Evolutionary conservation across 208 protist species (phyloP), one percentile per base, ranked within the genome.

Genomic region (Vickermania spadyakhi): DNA sequence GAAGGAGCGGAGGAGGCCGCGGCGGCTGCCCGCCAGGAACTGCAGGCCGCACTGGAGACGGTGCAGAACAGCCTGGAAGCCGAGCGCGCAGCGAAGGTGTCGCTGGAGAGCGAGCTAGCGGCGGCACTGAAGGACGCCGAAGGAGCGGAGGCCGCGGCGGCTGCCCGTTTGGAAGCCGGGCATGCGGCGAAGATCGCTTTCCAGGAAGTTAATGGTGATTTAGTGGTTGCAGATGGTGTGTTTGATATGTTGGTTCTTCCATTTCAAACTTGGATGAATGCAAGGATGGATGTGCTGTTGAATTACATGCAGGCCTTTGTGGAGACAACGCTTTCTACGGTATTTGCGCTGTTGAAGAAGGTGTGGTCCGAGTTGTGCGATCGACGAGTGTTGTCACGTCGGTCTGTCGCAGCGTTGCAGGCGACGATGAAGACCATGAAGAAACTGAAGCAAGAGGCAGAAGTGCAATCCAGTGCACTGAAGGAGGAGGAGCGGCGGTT

Each of bases 351-450:
- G 3, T 28, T 75, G 36, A 52, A 45, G 14, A 45, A 25, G 11
- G 70, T 64, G 50, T 60, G 67, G 31, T 42, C 71, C 61, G 58
- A 60, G 41, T 66, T 73, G 62, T 51, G 55, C 5, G 60, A 71
- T 54, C 45, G 60, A 14, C 66, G 66, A 1, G 30, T 22, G 5
- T 42, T 65, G 7, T 61, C 57, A 7, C 27, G 49, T 1, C 76
- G 77, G 58, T 81, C 74, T 55, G 73, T 72, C 2, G 28, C 56
- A 29, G 73, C 74, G 14, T 62, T 88, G 23, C 77, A 84, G 58
- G 45, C 75, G 21, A 88, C 81, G 5, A 84, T 74, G 5, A 73
- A 62, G 31, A 79, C 77, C 13, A 84, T 88, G 31, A 72, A 67
- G 22, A 45, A 58, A 4, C 66, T 88, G 26, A 73, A 84, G 65